Evolutionary conservation across 228 moss, liverwort and hornwort genomes (phyloP), one percentile per base, ranked within the genome.

Genomic region (Sphagnum fallax): DNA sequence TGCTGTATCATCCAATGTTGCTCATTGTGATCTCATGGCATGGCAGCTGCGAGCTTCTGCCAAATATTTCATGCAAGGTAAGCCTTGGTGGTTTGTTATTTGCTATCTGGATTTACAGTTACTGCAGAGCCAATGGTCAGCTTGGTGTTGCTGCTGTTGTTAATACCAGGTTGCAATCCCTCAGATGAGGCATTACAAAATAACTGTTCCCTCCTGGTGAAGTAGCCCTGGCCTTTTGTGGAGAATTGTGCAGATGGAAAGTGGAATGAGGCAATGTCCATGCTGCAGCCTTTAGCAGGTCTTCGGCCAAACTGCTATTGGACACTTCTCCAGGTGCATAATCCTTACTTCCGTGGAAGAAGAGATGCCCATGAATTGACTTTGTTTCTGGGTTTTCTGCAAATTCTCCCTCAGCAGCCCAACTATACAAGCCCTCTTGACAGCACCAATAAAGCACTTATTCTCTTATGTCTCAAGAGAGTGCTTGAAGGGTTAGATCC

Each of bases 261-360:
- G 65, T 91, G 91, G 91, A 87, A 75, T 72, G 65, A 73, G 69
- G 87, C 79, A 16, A 69, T 84, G 49, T 70, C 76, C 52, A 72
- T 87, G 85, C 79, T 91, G 51, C 82, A 76, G 74, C 82, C 79
- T 52, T 77, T 81, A 75, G 78, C 86, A 62, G 91, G 91, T 60
- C 80, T 91, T 18, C 87, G 78, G 47, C 87, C 91, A 63, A 57
- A 67, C 71, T 88, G 84, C 66, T 91, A 88, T 48, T 89, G 84
- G 89, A 84, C 74, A 52, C 74, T 82, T 60, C 68, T 83, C 62
- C 78, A 83, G 83, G 86, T 83, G 60, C 74, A 63, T 62, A 14
- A n/a, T 9, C 18, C 6, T 13, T 16, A 62, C 8, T 50, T 50
- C 65, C 14, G 0, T 62, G 3, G 32, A 32, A 32, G 2, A 32